phyloP scores from a whole-genome alignment of 495 filamentous ascomycete species.

The Ramalina intermedia region DNA sequence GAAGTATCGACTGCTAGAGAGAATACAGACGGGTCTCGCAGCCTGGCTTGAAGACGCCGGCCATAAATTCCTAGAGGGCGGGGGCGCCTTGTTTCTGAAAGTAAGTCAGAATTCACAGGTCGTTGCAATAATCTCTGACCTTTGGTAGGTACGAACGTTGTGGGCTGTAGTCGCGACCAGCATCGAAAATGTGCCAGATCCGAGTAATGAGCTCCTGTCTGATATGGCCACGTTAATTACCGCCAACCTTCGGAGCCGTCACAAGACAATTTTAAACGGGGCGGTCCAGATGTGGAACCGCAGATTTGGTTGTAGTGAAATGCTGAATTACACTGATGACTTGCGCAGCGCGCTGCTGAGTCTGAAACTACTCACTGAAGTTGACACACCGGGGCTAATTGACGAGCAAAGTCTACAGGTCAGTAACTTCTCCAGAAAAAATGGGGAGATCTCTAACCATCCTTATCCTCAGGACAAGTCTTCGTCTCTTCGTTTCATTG shows the following conservation, averaged over 20 bases:
- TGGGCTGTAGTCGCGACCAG: conserved; percentile 15
- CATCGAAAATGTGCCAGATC: conserved; percentile 17
- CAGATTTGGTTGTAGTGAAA: conserved; percentile 35
- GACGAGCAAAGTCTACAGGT: conserved; percentile 24
- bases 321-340: conserved; percentile 29
- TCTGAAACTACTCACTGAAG: conserved; percentile 32
- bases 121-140: neutral
- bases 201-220: conserved; percentile 26
- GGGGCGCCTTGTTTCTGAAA: neutral
- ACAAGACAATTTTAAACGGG: conserved; percentile 35
- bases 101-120: neutral
- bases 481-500: conserved; percentile 26
- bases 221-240: conserved; percentile 38
- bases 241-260: conserved; percentile 38
- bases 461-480: conserved; percentile 13
- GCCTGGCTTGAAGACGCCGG: conserved; percentile 46
- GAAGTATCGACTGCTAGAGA: conserved; percentile 25
- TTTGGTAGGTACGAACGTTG: conserved; percentile 15
- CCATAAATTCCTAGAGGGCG: conserved; percentile 3
- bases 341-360: conserved; percentile 34
- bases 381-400: conserved; percentile 32
- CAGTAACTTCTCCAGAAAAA: conserved; percentile 1
- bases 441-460: neutral
- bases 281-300: conserved; percentile 46
- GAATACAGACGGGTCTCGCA: conserved; percentile 43